Evolutionary conservation across 1,284 basidiomycete genomes (phyloP).

Genomic region (Irpex lacteus): DNA sequence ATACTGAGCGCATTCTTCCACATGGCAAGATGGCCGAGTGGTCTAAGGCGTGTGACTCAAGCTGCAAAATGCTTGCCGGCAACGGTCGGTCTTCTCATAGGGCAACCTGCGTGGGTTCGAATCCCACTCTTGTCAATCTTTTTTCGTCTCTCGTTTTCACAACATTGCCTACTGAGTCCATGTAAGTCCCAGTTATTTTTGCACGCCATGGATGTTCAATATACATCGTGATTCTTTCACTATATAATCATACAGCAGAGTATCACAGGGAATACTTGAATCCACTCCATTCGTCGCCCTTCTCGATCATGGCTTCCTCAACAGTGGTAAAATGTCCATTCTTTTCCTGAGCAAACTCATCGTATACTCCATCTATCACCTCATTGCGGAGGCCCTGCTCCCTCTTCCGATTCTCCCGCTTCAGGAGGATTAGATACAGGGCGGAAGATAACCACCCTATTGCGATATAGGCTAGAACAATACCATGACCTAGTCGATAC

Average conservation of each 20-base stretch:
- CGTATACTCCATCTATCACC: slow-evolving; percentile 50
- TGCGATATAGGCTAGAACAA: slow-evolving; percentile 70
- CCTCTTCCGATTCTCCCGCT: slow-evolving; percentile 57
- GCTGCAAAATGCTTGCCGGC: slow-evolving; percentile 1
- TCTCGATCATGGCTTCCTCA: slow-evolving; percentile 38
- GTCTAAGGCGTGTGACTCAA: slow-evolving; percentile 8
- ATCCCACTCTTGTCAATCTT: slow-evolving; percentile 7
- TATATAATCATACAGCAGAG: not conserved
- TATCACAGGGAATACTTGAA: slow-evolving; percentile 38
- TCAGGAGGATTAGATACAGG: slow-evolving; percentile 45
- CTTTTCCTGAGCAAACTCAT: slow-evolving; percentile 25
- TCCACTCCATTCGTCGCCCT: slow-evolving; percentile 48
- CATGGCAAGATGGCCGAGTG: slow-evolving; percentile 6
- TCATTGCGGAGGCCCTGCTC: slow-evolving; percentile 68
- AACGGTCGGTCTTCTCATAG: slow-evolving; percentile 1
- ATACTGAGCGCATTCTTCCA: too few species aligned
- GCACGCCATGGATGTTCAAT: too few species aligned
- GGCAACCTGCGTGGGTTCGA: slow-evolving; percentile 4
- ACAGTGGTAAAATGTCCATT: slow-evolving; percentile 39
- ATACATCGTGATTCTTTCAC: too few species aligned
- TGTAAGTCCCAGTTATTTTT: too few species aligned
- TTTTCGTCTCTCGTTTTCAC: not conserved
- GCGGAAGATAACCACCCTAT: slow-evolving; percentile 57
- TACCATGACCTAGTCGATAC: slow-evolving; percentile 65
- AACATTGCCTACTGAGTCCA: not conserved